phyloP scores from a whole-genome alignment of 441 rosid genomes.

The Mallotus repandus region DNA sequence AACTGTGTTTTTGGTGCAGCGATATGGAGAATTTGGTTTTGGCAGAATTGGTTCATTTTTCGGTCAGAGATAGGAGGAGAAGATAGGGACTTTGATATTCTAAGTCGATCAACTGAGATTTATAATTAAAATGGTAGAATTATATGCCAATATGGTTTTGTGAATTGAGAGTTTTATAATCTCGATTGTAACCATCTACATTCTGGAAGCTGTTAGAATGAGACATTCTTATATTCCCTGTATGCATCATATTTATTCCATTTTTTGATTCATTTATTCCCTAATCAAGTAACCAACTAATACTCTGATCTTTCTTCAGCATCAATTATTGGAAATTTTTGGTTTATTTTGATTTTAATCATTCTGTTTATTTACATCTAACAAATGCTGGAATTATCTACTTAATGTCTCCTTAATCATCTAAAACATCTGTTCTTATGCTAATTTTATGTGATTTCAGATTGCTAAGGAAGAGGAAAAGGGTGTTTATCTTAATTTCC shows the following conservation, averaged over 20 bases:
- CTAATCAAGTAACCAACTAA: background rate
- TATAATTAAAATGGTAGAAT: no score
- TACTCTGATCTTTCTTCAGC: background rate
- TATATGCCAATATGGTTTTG: background rate
- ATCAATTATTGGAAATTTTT: background rate
- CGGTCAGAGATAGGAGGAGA: no score
- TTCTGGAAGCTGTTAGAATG: background rate
- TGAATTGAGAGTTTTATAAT: background rate
- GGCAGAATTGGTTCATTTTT: no score
- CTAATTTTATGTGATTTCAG: conserved; percentile 41
- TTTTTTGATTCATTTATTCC: background rate
- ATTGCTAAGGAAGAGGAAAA: conserved; percentile 99
- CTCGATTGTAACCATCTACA: background rate
- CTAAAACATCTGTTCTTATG: background rate
- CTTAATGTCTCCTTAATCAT: conserved; percentile 7
- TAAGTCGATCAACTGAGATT: no score
- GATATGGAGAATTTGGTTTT: no score
- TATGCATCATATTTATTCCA: background rate
- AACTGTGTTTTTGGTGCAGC: no score
- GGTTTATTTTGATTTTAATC: background rate
- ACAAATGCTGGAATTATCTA: conserved; percentile 1
- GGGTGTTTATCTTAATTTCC: conserved; percentile 97
- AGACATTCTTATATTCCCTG: background rate
- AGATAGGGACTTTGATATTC: no score
- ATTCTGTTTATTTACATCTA: conserved; percentile 16